These are phyloP conservation scores for Dysphania ambrosioides DNA, from an alignment of 148 eudicot species.

Conservation along the genomic window DNA sequence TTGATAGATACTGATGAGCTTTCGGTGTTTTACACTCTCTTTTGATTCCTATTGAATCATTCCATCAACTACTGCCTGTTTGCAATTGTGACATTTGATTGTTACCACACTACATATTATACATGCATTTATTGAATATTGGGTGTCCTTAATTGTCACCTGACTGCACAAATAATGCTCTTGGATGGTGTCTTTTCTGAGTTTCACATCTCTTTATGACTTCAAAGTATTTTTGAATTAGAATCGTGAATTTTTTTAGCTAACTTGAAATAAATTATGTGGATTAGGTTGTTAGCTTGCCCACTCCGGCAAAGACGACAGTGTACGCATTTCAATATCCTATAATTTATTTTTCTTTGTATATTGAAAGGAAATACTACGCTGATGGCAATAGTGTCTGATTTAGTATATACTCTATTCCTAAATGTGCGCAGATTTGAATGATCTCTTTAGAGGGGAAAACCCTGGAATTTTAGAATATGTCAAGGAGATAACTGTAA, in stretches of 20 bases:
- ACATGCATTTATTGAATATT: background rate
- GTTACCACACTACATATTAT: background rate
- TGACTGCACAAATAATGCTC: background rate
- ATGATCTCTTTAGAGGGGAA: conserved; percentile 56
- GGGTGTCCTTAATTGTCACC: background rate
- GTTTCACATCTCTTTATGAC: background rate
- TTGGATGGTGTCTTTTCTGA: background rate
- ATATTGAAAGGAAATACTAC: background rate
- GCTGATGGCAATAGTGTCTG: background rate
- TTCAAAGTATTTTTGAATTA: background rate
- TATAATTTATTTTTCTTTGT: background rate
- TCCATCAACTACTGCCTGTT: background rate
- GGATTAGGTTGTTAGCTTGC: conserved; percentile 64
- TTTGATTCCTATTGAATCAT: background rate
- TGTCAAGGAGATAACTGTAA: conserved; percentile 72
- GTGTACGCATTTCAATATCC: conserved; percentile 42
- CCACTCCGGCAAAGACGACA: conserved; percentile 82
- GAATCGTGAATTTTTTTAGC: background rate
- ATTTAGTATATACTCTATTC: background rate
- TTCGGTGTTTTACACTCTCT: too few species aligned
- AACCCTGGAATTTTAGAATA: conserved; percentile 71
- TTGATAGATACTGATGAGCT: too few species aligned
- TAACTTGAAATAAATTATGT: conserved; percentile 19
- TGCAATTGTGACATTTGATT: background rate
- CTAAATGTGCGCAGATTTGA: conserved; percentile 52